Conservation (phyloP, 2,329 filamentous ascomycete species). For the Penicillium janthinellum region DNA sequence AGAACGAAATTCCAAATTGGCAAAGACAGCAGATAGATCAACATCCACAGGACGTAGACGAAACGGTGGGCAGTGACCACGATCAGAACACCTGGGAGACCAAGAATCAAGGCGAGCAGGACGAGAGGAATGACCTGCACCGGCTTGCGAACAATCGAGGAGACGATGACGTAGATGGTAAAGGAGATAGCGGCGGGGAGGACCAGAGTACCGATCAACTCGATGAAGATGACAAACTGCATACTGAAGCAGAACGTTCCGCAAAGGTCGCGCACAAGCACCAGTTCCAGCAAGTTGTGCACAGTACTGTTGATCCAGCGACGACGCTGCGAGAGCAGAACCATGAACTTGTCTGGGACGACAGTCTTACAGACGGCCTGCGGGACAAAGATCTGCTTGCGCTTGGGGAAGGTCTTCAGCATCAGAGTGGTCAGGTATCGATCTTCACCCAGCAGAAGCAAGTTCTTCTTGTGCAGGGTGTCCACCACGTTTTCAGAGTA, state of each 20-base stretch:
- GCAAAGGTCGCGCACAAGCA: constrained; percentile 92
- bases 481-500: constrained; percentile 99
- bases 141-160: constrained; percentile 75
- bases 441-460: constrained; percentile 89
- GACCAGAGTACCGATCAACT: constrained; percentile 90
- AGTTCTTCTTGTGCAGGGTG: constrained; percentile 95
- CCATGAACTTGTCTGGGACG: constrained; percentile 88
- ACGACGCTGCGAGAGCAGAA: constrained; percentile 89
- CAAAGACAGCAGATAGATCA: constrained; percentile 89
- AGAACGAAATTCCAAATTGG: constrained; percentile 98
- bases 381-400: constrained; percentile 97
- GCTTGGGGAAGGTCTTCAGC: constrained; percentile 97
- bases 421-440: constrained; percentile 95
- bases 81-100: constrained; percentile 88
- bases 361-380: constrained; percentile 99
- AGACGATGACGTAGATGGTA: constrained; percentile 91
- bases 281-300: constrained; percentile 96
- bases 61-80: constrained; percentile 89
- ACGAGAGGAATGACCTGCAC: constrained; percentile 89
- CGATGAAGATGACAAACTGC: constrained; percentile 97
- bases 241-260: constrained; percentile 99
- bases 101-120: constrained; percentile 84
- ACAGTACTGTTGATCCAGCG: constrained; percentile 99
- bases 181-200: constrained; percentile 95
- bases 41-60: constrained; percentile 94